Percentiles rank a stretch among this genome's conserved stretches.
Conservation (phyloP, 805 yeast species). For the Wickerhamiella cacticola region DNA sequence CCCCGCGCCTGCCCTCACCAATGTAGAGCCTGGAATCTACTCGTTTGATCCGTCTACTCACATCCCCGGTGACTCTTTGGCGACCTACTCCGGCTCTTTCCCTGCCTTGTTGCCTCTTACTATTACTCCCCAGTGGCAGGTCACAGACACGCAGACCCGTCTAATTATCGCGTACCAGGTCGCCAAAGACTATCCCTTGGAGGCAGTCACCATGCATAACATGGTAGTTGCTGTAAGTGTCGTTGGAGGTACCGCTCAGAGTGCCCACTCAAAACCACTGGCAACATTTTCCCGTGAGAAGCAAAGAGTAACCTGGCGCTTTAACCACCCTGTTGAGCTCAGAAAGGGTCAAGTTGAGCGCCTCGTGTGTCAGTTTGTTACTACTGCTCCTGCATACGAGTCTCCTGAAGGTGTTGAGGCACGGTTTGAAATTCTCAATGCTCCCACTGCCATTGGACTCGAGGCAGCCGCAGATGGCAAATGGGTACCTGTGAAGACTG, state of each 20-base stretch:
- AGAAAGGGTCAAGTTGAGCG: slow-evolving; percentile 42
- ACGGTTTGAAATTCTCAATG: slow-evolving; percentile 24
- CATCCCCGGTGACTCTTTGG: slow-evolving; percentile 39
- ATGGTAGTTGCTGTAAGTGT: slow-evolving; percentile 50
- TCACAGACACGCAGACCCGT: slow-evolving; percentile 73
- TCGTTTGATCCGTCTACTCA: slow-evolving; percentile 11
- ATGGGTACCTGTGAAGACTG: slow-evolving; percentile 20
- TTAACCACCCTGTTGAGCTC: slow-evolving; percentile 32
- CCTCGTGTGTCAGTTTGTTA: slow-evolving; percentile 75
- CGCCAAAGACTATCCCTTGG: slow-evolving; percentile 36
- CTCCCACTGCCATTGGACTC: slow-evolving; percentile 13
- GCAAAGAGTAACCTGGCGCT: slow-evolving; percentile 79
- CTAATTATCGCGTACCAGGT: slow-evolving; percentile 62
- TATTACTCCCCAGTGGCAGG: slow-evolving; percentile 79
- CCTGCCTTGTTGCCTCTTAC: slow-evolving; percentile 46
- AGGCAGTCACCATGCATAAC: slow-evolving; percentile 41
- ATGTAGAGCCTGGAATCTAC: slow-evolving; percentile 12
- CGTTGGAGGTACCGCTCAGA: slow-evolving; percentile 43
- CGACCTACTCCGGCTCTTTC: slow-evolving; percentile 52
- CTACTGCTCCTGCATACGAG: slow-evolving; percentile 60
- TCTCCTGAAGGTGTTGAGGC: slow-evolving; percentile 61
- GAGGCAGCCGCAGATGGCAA: slow-evolving; percentile 11
- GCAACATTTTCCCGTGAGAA: slow-evolving; percentile 83
- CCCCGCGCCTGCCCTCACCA: slow-evolving; percentile 28
- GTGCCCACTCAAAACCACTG: slow-evolving; percentile 81